Evolutionary conservation across 768 basidiomycete genomes (phyloP).

Genomic region (Naganishia kalamii): DNA sequence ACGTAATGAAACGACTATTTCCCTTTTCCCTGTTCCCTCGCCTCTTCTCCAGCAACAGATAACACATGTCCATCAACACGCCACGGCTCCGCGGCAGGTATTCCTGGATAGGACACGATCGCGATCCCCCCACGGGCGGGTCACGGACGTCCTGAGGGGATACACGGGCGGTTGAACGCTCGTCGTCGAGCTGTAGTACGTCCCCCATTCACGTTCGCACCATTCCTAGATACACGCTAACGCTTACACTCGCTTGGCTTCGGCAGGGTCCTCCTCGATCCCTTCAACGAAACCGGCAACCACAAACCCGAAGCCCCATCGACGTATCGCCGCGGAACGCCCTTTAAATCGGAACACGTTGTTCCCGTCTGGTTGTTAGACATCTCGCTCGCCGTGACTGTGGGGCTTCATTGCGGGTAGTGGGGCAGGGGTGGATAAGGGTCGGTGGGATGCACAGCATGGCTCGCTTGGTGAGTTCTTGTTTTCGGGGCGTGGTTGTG

Average conservation of each 20-base stretch:
- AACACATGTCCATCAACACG: slow-evolving; percentile 28
- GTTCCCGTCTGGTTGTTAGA: slow-evolving; percentile 40
- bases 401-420: slow-evolving; percentile 64
- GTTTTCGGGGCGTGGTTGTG: too few species aligned
- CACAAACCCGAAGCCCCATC: slow-evolving; percentile 44
- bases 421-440: slow-evolving; percentile 66
- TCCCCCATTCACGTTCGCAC: neutral
- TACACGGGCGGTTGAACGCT: slow-evolving; percentile 42
- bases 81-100: slow-evolving; percentile 36
- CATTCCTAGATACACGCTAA: neutral
- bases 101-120: slow-evolving; percentile 25
- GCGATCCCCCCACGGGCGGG: neutral
- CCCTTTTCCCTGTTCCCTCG: neutral
- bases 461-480: slow-evolving; percentile 45
- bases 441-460: slow-evolving; percentile 83
- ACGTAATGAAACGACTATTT: neutral
- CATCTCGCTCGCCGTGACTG: slow-evolving; percentile 59
- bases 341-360: slow-evolving; percentile 40
- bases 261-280: slow-evolving; percentile 33
- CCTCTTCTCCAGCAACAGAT: neutral
- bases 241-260: neutral
- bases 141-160: slow-evolving; percentile 30
- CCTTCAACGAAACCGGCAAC: slow-evolving; percentile 34
- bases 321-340: slow-evolving; percentile 38
- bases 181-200: slow-evolving; percentile 39